Base-by-base conservation (phyloP, 2,329 filamentous ascomycete species). In the Anisogramma anomala region DNA sequence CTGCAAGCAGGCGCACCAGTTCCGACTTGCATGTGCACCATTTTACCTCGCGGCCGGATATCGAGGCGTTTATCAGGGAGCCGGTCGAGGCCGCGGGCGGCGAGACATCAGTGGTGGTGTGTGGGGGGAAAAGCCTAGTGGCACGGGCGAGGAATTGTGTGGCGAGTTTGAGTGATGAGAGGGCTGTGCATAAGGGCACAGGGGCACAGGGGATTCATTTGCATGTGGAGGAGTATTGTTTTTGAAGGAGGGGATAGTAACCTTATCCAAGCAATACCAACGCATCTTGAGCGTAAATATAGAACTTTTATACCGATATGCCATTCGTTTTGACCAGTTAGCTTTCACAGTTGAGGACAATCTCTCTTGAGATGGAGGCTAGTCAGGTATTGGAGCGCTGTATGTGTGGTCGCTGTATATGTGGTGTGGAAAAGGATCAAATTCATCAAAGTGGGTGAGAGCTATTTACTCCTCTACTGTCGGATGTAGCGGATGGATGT, bases 101-200 rank as follows among this genome's bases (percentile, higher is more conserved):
- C 19, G 74, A 79, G 59, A 77, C 74, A n/a, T 69, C 67, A 1
- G 68, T 79, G 0, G 68, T 75, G 0, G 74, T 77, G 0, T 79
- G 74, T 46, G 75, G 73, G 11, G 75, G 74, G 1, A 66, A 65
- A 37, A 68, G 68, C 34, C 57, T 79, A 18, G 72, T 74, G 2
- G 62, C 71, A 2, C 59, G 59, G 33, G 68, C 72, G 11, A 62
- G 75, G 42, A 78, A 74, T 48, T 68, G 63, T 42, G 72, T 79
- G 3, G 68, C 69, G 2, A 59, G 57, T 22, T 47, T 79, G 46
- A 75, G 72, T 39, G 74, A 79, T 50, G 74, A 79, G 57, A 59
- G 75, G 30, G 75, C 70, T 1, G 74, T 79, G 17, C 75, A 79
- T 52, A 79, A 79, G 54, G 75, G 75, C 4, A 78, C 73, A 0